Percentiles rank a stretch among this genome's conserved stretches.
Evolutionary conservation across 768 basidiomycete species (phyloP).

Genomic region (Trametes villosa): DNA sequence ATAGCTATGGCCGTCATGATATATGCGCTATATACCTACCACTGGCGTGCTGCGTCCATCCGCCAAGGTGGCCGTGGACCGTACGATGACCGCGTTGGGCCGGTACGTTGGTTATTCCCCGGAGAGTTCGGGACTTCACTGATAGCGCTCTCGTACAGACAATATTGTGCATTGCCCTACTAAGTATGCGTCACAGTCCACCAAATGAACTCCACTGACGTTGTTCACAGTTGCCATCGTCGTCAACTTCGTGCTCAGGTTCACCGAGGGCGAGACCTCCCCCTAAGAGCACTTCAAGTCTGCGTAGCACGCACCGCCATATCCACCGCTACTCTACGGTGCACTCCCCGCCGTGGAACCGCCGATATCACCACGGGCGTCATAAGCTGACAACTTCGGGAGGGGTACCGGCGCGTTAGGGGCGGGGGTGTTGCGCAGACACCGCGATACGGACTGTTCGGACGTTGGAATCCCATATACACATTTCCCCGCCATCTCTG

Average conservation of each 20-base stretch:
- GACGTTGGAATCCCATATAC: conserved; percentile 17
- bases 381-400: not conserved
- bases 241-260: conserved; percentile 85
- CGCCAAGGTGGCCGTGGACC: conserved; percentile 89
- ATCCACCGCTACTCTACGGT: no score
- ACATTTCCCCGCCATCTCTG: not conserved
- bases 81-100: conserved; percentile 95
- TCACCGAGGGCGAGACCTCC: conserved; percentile 44
- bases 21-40: conserved; percentile 94
- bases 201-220: conserved; percentile 14
- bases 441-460: conserved; percentile 7
- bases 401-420: not conserved
- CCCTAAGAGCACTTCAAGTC: conserved; percentile 6
- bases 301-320: not conserved
- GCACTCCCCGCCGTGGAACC: not conserved
- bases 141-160: conserved; percentile 52
- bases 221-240: conserved; percentile 71
- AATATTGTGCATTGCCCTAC: conserved; percentile 78
- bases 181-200: conserved; percentile 51
- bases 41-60: conserved; percentile 95
- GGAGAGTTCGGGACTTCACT: conserved; percentile 15
- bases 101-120: conserved; percentile 61
- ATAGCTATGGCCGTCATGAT: conserved; percentile 96
- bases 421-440: not conserved
- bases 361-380: not conserved